These are phyloP conservation scores for Hypoxylon sp. DNA, from an alignment of 2,329 filamentous ascomycete genomes.

Conservation along the genomic window DNA sequence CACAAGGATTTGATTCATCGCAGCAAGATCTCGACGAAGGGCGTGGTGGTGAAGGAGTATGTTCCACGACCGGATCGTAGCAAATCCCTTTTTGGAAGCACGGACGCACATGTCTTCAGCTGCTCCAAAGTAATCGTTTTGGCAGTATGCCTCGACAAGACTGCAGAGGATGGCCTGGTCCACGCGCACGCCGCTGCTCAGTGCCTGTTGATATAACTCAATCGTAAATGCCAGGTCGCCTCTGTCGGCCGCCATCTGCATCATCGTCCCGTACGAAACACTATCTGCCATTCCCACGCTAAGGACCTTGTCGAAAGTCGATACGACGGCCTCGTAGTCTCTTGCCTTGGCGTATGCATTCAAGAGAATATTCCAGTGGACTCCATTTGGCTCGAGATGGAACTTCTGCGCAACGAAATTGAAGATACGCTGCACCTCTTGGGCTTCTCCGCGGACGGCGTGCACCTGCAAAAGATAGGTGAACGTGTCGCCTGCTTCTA, in stretches of 20 bases:
- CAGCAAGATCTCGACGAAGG: constrained; percentile 61
- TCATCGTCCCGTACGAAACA: constrained; percentile 75
- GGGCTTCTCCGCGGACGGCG: constrained; percentile 71
- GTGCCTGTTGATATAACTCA: constrained; percentile 69
- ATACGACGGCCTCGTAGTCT: constrained; percentile 71
- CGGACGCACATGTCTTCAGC: constrained; percentile 68
- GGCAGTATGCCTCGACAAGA: constrained; percentile 73
- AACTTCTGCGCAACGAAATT: constrained; percentile 65
- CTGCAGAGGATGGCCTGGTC: constrained; percentile 67
- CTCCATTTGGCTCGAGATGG: constrained; percentile 61
- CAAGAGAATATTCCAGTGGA: constrained; percentile 80
- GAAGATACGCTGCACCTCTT: constrained; percentile 67
- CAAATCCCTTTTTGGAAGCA: constrained; percentile 58
- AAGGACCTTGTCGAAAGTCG: constrained; percentile 68
- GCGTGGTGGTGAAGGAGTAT: constrained; percentile 75
- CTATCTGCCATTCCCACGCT: constrained; percentile 61
- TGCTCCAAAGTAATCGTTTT: constrained; percentile 60
- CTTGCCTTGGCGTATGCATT: constrained; percentile 71
- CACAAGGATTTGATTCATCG: constrained; percentile 57
- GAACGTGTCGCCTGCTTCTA: constrained; percentile 51
- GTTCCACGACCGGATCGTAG: constrained; percentile 78
- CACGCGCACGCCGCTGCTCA: constrained; percentile 58
- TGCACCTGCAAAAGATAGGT: constrained; percentile 74
- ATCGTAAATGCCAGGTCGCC: constrained; percentile 78
- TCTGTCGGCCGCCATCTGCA: constrained; percentile 72